Evolutionary conservation across 1,139 yeast species (phyloP).

Genomic region (Candida frijolesensis): DNA sequence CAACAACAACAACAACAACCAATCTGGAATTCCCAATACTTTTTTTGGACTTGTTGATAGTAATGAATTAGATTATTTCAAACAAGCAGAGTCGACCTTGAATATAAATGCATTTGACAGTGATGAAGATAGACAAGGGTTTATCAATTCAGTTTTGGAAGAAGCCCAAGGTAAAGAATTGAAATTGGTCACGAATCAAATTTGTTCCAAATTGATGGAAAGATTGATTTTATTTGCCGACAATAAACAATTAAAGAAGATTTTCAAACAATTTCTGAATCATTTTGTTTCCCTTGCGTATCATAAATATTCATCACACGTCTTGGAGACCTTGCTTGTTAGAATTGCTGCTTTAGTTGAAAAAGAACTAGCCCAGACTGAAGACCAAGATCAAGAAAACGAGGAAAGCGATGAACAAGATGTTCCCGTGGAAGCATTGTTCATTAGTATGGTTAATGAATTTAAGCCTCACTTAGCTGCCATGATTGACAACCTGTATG

Average conservation of each 20-base stretch:
- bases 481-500: slow-evolving; percentile 76
- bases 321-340: slow-evolving; percentile 81
- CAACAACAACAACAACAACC: neutral
- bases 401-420: slow-evolving; percentile 37
- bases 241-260: slow-evolving; percentile 61
- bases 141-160: slow-evolving; percentile 75
- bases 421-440: slow-evolving; percentile 57
- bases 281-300: slow-evolving; percentile 76
- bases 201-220: slow-evolving; percentile 91
- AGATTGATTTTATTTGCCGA: slow-evolving; percentile 71
- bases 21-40: slow-evolving; percentile 21
- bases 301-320: slow-evolving; percentile 94
- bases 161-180: slow-evolving; percentile 90
- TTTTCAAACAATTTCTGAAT: slow-evolving; percentile 69
- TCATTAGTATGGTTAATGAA: slow-evolving; percentile 67
- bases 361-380: slow-evolving; percentile 53
- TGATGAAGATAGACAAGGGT: slow-evolving; percentile 71
- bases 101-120: slow-evolving; percentile 78
- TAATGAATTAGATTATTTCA: slow-evolving; percentile 84
- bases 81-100: slow-evolving; percentile 86
- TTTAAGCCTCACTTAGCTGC: slow-evolving; percentile 57
- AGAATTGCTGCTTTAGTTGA: slow-evolving; percentile 78
- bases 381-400: slow-evolving; percentile 30
- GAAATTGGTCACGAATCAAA: slow-evolving; percentile 90
- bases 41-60: slow-evolving; percentile 89